Evolutionary conservation across 2,329 filamentous ascomycete genomes (phyloP), one percentile per base, ranked within the genome.

Genomic region (Cyphellophora europaea): DNA sequence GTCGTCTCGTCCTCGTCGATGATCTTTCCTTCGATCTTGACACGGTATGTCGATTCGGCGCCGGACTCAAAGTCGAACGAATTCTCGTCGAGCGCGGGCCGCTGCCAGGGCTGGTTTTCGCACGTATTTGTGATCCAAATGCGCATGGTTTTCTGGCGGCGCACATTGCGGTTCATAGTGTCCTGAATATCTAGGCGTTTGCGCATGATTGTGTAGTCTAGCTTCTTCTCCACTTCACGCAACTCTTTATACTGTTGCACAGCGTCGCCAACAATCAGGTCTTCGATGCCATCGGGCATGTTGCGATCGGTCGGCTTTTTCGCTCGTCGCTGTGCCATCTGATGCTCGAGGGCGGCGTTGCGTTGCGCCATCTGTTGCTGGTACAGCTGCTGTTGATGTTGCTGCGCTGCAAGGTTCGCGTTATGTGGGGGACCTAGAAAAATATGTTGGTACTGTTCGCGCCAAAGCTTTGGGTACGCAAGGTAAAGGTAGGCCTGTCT

Each of bases 41-140:
- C 85, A 38, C 80, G 77, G 57, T 88, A 98, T 8, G 79, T 82
- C 2, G 85, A 82, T 49, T 87, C 81, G 47, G 74, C 71, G 44
- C 77, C 85, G 34, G 79, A 77, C 35, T 77, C 79, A 52, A 93
- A 88, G 53, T 93, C 87, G 46, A 91, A 91, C 21, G 74, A 75
- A 54, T 89, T 79, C 8, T 79, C 72, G 41, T 79, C 79, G 41
- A 81, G 66, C 27, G 67, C 68, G 49, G 70, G 74, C 25, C 69
- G 72, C 61, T 98, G 91, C 91, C 91, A 96, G 19, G 82, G 79
- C 62, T 98, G 91, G 53, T 91, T 85, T 58, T 95, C 86, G 19
- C 81, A 86, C 1, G 87, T 94, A 60, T 98, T 98, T 52, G 79
- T 88, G 51, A 98, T 79, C 87, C 87, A 96, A 44, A 98, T 74